Evolutionary conservation across 2,329 filamentous ascomycete species (phyloP).

Genomic region (Botrytis elliptica): DNA sequence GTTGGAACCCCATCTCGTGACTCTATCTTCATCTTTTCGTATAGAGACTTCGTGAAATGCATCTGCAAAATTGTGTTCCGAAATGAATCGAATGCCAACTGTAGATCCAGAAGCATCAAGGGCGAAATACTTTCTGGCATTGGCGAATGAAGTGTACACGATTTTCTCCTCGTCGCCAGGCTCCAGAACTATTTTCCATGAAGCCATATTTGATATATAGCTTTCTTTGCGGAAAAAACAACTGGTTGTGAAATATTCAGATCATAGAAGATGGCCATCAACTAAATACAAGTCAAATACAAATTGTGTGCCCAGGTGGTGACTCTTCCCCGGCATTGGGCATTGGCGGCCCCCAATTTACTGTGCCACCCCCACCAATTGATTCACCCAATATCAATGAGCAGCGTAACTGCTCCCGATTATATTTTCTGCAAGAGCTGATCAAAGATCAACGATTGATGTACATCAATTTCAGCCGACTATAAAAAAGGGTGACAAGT

Average conservation of each 20-base stretch:
- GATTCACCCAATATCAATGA: background rate
- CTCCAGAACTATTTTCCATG: background rate
- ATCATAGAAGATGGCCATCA: background rate
- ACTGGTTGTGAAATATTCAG: background rate
- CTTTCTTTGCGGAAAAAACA: background rate
- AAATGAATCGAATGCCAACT: background rate
- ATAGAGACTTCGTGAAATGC: background rate
- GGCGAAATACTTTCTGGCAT: conserved; percentile 2
- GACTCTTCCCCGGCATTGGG: background rate
- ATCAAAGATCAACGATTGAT: background rate
- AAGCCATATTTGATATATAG: background rate
- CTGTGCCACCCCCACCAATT: conserved; percentile 3
- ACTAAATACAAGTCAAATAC: background rate
- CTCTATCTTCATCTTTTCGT: background rate
- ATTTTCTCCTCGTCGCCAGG: background rate
- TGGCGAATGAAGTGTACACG: background rate
- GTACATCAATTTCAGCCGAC: background rate
- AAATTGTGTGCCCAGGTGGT: background rate
- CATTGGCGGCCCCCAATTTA: background rate
- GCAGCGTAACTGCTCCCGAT: background rate
- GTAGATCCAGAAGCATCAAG: background rate
- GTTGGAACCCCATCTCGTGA: conserved; percentile 3
- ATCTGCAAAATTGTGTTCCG: background rate
- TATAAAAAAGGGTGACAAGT: background rate
- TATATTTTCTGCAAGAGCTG: background rate